Evolutionary conservation across 768 basidiomycete species (phyloP).

Genomic region (Russula sp.): DNA sequence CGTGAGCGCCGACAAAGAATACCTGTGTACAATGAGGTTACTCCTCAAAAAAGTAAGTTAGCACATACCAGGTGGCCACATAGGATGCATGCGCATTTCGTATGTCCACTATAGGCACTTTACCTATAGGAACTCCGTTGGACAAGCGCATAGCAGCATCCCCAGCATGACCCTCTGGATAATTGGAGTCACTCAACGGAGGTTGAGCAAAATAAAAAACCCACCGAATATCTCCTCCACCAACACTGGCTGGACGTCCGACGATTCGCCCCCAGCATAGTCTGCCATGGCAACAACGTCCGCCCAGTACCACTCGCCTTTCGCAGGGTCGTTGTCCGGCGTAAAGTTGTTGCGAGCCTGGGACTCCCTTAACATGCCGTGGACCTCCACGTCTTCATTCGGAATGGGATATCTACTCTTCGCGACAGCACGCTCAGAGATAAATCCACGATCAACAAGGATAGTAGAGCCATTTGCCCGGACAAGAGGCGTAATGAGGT

Average conservation of each 20-base stretch:
- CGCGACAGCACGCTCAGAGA: constrained; percentile 50
- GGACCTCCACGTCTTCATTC: constrained; percentile 56
- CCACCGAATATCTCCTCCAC: constrained; percentile 88
- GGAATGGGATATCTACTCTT: constrained; percentile 32
- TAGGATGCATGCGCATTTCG: constrained; percentile 94
- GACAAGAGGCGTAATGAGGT: constrained; percentile 80
- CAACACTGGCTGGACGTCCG: constrained; percentile 78
- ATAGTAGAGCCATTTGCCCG: constrained; percentile 77
- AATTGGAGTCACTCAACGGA: neutral
- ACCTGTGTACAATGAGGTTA: constrained; percentile 44
- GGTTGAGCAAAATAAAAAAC: constrained; percentile 25
- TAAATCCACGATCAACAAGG: constrained; percentile 89
- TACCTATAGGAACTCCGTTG: constrained; percentile 81
- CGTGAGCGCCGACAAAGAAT: constrained; percentile 80
- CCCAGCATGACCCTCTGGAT: constrained; percentile 75
- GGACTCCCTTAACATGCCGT: constrained; percentile 82
- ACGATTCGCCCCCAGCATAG: constrained; percentile 62
- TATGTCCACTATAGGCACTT: constrained; percentile 74
- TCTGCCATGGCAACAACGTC: constrained; percentile 78
- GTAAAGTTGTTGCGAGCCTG: constrained; percentile 74
- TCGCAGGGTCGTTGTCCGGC: constrained; percentile 75
- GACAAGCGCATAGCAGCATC: constrained; percentile 51
- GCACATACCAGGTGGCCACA: constrained; percentile 81
- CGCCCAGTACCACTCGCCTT: constrained; percentile 88
- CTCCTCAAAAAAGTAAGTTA: neutral